Percentiles rank a stretch among this genome's conserved stretches.
Evolutionary conservation across 2,329 filamentous ascomycete genomes (phyloP).

Genomic region (Fusarium pseudocircinatum): DNA sequence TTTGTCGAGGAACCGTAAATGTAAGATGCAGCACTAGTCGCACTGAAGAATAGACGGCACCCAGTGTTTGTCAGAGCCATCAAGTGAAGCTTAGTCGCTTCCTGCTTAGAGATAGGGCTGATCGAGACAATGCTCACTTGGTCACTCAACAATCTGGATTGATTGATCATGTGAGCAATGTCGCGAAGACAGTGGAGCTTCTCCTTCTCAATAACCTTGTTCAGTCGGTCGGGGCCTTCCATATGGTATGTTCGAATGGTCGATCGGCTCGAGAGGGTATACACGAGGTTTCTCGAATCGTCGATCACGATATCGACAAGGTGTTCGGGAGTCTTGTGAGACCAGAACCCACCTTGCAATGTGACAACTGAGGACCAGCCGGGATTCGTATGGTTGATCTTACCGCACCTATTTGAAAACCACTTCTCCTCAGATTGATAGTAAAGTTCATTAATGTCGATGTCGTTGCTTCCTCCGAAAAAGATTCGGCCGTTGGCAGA

Average conservation of each 20-base stretch:
- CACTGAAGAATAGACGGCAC: conserved; percentile 90
- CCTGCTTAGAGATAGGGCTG: conserved; percentile 80
- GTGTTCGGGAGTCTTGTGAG: conserved; percentile 65
- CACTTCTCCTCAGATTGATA: conserved; percentile 98
- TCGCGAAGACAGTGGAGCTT: conserved; percentile 71
- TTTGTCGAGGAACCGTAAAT: conserved; percentile 68
- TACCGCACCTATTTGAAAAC: conserved; percentile 90
- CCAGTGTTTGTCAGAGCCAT: conserved; percentile 92
- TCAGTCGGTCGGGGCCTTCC: conserved; percentile 70
- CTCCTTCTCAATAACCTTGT: conserved; percentile 72
- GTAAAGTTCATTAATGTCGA: conserved; percentile 91
- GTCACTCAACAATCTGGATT: conserved; percentile 75
- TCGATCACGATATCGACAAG: conserved; percentile 86
- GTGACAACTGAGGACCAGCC: conserved; percentile 73
- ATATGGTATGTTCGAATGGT: conserved; percentile 94
- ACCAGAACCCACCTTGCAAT: conserved; percentile 61
- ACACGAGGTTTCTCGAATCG: conserved; percentile 86
- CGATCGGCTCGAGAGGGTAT: conserved; percentile 87
- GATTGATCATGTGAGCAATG: conserved; percentile 86
- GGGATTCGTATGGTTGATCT: conserved; percentile 85
- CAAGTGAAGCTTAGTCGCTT: conserved; percentile 85
- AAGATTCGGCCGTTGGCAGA: conserved; percentile 92
- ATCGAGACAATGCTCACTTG: conserved; percentile 83
- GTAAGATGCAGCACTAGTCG: conserved; percentile 80
- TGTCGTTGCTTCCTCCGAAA: conserved; percentile 82